A percentile compares a stretch with the other conserved stretches of the same genome.
Evolutionary conservation across 768 basidiomycete species (phyloP).

Genomic region (Lactarius indigo): DNA sequence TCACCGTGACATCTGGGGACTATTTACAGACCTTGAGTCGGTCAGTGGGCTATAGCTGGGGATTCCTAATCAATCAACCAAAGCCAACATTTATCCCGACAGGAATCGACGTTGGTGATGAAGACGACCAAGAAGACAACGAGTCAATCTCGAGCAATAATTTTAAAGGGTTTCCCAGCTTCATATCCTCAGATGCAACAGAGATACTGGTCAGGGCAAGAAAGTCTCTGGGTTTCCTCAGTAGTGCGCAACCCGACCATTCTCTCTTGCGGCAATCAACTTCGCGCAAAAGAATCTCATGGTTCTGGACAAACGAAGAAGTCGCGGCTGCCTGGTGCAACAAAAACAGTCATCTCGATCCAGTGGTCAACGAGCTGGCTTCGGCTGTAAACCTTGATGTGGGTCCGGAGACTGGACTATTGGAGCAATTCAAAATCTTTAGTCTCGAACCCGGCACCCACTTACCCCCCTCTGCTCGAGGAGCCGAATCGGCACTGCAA

Average conservation of each 20-base stretch:
- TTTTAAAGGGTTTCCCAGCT: slow-evolving; percentile 49
- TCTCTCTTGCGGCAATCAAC: slow-evolving; percentile 40
- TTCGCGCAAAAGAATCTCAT: slow-evolving; percentile 37
- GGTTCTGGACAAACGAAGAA: slow-evolving; percentile 62
- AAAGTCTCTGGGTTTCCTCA: slow-evolving; percentile 64
- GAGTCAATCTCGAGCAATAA: slow-evolving; percentile 34
- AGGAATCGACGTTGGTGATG: slow-evolving; percentile 37
- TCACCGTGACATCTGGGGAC: slow-evolving; percentile 58
- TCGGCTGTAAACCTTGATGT: not conserved
- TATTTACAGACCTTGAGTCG: slow-evolving; percentile 57
- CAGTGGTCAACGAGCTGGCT: not conserved
- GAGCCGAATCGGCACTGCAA: slow-evolving; percentile 35
- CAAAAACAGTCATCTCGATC: not conserved
- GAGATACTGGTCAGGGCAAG: slow-evolving; percentile 59
- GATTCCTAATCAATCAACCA: slow-evolving; percentile 7
- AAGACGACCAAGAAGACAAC: slow-evolving; percentile 39
- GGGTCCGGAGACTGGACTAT: not conserved
- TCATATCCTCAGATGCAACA: slow-evolving; percentile 52
- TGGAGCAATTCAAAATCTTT: slow-evolving; percentile 49
- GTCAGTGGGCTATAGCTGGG: slow-evolving; percentile 50
- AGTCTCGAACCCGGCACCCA: slow-evolving; percentile 62
- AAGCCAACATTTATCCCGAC: slow-evolving; percentile 7
- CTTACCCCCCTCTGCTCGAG: slow-evolving; percentile 29
- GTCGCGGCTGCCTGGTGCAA: slow-evolving; percentile 47
- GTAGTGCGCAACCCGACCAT: slow-evolving; percentile 62